Evolutionary conservation across 805 yeast species (phyloP).

Genomic region (Cyberlindnera americana): DNA sequence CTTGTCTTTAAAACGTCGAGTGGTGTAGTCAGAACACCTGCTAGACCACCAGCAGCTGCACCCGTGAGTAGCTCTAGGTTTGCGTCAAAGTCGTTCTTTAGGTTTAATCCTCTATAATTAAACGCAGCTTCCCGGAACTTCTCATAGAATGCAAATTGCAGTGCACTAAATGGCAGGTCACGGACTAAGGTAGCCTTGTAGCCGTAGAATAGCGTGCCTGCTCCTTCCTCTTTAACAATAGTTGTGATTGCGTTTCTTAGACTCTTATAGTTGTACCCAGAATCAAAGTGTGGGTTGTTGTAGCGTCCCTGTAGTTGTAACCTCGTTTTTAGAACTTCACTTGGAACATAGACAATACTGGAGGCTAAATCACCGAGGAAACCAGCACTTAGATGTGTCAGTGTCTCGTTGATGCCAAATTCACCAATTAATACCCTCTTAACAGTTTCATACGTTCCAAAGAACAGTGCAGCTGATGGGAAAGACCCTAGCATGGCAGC

Average conservation of each 20-base stretch:
- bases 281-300: conserved; percentile 72
- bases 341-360: conserved; percentile 87
- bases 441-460: conserved; percentile 81
- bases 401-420: conserved; percentile 67
- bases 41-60: conserved; percentile 92
- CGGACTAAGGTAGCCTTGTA: conserved; percentile 91
- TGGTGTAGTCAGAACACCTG: conserved; percentile 88
- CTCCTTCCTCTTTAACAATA: conserved; percentile 68
- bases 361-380: conserved; percentile 91
- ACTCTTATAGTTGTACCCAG: conserved; percentile 87
- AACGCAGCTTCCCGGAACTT: conserved; percentile 64
- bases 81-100: conserved; percentile 47
- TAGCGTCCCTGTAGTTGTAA: conserved; percentile 86
- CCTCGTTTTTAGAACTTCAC: conserved; percentile 91
- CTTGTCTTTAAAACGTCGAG: conserved; percentile 89
- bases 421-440: conserved; percentile 69
- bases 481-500: conserved; percentile 92
- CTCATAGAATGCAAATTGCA: conserved; percentile 95
- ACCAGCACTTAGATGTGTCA: conserved; percentile 80
- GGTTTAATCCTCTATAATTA: conserved; percentile 29
- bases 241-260: conserved; percentile 65
- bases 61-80: conserved; percentile 76
- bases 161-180: conserved; percentile 92
- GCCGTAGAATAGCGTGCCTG: conserved; percentile 75
- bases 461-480: conserved; percentile 93